A percentile compares a stretch with the other conserved stretches of the same genome.
Evolutionary conservation across 805 yeast genomes (phyloP).

Genomic region (Lachancea fermentati): DNA sequence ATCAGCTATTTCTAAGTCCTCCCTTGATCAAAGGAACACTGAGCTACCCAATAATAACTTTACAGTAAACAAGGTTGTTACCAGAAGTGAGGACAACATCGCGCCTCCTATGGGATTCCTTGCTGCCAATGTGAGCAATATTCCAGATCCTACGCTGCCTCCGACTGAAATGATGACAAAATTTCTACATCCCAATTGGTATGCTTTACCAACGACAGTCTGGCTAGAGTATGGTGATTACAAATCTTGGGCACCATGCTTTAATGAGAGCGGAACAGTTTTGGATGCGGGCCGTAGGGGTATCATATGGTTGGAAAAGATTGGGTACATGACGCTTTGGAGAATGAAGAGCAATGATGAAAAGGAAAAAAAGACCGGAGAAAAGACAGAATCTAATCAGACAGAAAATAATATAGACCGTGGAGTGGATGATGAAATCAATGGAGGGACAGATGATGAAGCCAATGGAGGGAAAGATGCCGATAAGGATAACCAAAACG

Average conservation of each 20-base stretch:
- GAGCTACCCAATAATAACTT: constrained; percentile 59
- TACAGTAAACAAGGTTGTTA: constrained; percentile 60
- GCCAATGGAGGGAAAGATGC: constrained; percentile 7
- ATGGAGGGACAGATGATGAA: constrained; percentile 3
- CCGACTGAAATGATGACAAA: constrained; percentile 50
- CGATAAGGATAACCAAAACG: not conserved
- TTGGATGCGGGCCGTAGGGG: constrained; percentile 47
- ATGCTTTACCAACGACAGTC: constrained; percentile 54
- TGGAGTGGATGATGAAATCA: constrained; percentile 1
- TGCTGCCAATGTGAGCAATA: constrained; percentile 39
- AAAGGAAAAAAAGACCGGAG: constrained; percentile 5
- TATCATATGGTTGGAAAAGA: constrained; percentile 47
- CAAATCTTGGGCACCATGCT: constrained; percentile 59
- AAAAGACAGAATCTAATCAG: not conserved
- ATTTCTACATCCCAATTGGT: constrained; percentile 59
- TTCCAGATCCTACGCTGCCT: constrained; percentile 45
- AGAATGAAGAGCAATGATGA: constrained; percentile 2
- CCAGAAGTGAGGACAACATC: constrained; percentile 36
- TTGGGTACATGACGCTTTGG: constrained; percentile 40
- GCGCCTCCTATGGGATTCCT: constrained; percentile 42
- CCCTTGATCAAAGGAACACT: constrained; percentile 68
- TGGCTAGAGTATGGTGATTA: constrained; percentile 54
- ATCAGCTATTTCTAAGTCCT: constrained; percentile 61
- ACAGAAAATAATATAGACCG: constrained; percentile 9
- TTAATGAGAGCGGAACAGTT: constrained; percentile 54